Conservation (phyloP, 2,329 filamentous ascomycete species). For the Madurella mycetomatis region DNA sequence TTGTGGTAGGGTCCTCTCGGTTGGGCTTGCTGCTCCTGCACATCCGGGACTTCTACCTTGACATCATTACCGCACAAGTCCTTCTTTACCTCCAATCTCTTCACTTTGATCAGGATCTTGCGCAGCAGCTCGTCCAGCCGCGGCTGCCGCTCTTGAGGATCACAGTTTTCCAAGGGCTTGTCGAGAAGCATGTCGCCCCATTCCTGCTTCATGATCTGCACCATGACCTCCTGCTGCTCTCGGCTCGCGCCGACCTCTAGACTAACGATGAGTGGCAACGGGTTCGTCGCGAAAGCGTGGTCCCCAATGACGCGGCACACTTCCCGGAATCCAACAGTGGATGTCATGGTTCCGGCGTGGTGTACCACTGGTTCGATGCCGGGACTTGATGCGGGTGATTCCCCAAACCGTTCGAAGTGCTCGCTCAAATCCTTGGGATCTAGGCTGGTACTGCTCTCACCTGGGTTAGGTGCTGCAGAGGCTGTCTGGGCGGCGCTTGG, state of each 20-base stretch:
- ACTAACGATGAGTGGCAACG: slow-evolving; percentile 83
- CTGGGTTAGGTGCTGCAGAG: slow-evolving; percentile 16
- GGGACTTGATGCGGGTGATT: slow-evolving; percentile 24
- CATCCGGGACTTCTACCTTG: not conserved
- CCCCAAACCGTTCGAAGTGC: slow-evolving; percentile 20
- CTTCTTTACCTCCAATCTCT: slow-evolving; percentile 31
- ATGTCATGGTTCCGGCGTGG: slow-evolving; percentile 77
- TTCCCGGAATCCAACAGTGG: slow-evolving; percentile 78
- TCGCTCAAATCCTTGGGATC: slow-evolving; percentile 36
- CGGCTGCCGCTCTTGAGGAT: slow-evolving; percentile 56
- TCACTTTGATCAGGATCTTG: slow-evolving; percentile 83
- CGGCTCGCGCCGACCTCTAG: slow-evolving; percentile 82
- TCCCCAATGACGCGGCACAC: slow-evolving; percentile 78
- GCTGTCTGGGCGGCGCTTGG: slow-evolving; percentile 34
- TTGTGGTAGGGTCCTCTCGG: no score
- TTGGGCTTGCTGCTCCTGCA: no score
- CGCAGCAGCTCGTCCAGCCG: slow-evolving; percentile 65
- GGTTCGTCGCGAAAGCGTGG: slow-evolving; percentile 69
- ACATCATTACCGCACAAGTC: not conserved
- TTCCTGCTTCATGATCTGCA: slow-evolving; percentile 85
- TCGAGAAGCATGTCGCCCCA: slow-evolving; percentile 75
- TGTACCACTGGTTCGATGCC: slow-evolving; percentile 72
- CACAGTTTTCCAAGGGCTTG: slow-evolving; percentile 43
- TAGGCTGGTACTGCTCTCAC: slow-evolving; percentile 27
- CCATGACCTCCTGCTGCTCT: slow-evolving; percentile 87